These are phyloP conservation scores for Cicer pinnatifidum DNA, from an alignment of 306 rosid genomes.

Conservation along the genomic window DNA sequence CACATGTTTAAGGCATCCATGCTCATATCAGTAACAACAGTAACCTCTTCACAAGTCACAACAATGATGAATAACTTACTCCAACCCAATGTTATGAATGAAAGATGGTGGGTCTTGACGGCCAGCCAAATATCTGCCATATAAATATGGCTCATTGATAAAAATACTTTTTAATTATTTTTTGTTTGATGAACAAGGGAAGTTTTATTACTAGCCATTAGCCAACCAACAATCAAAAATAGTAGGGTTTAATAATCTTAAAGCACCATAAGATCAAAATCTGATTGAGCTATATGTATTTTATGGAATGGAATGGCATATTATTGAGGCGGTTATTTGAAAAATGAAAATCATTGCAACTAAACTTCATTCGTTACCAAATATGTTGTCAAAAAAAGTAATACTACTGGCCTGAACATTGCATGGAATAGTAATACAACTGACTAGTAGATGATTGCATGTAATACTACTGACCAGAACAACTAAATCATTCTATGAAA, in stretches of 20 bases:
- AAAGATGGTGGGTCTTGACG: constrained; percentile 2
- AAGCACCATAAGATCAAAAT: constrained; percentile 18
- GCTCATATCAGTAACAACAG: constrained; percentile 18
- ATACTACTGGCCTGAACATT: too few species aligned
- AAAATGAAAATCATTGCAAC: constrained; percentile 1
- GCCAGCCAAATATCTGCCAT: constrained; percentile 31
- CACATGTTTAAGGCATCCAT: constrained; percentile 11
- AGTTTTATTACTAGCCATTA: neutral
- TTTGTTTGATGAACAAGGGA: constrained; percentile 1
- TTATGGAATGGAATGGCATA: neutral
- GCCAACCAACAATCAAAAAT: neutral
- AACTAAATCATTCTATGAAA: neutral
- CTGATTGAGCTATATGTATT: constrained; percentile 5
- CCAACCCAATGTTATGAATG: constrained; percentile 12
- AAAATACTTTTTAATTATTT: neutral
- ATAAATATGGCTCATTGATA: constrained; percentile 32
- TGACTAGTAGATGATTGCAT: too few species aligned
- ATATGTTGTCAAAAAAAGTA: too few species aligned
- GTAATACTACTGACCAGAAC: neutral
- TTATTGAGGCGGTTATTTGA: neutral
- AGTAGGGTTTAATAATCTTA: constrained; percentile 13
- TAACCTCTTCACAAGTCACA: neutral
- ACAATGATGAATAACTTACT: constrained; percentile 6
- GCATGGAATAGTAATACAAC: too few species aligned
- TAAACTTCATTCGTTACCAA: too few species aligned